These are phyloP conservation scores for Hyaloscypha finlandica DNA, from an alignment of 495 filamentous ascomycete genomes.

Conservation along the genomic window DNA sequence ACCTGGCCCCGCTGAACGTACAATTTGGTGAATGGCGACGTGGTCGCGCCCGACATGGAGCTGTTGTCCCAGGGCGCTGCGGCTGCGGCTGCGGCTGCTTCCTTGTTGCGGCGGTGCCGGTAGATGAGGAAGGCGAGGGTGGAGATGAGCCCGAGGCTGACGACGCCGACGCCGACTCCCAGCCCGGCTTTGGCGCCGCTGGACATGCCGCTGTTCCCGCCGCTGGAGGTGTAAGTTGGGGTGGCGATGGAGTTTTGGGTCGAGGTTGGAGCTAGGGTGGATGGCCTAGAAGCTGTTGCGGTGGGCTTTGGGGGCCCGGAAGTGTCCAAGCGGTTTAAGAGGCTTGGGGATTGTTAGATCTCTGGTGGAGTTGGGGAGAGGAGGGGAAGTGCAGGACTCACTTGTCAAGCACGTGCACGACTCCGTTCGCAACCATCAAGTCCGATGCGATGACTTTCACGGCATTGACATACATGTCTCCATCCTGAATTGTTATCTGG, in stretches of 20 bases:
- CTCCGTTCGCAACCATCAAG: conserved; percentile 39
- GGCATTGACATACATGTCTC: conserved; percentile 36
- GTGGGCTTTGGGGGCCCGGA: not conserved
- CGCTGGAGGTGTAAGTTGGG: not conserved
- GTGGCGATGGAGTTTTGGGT: not conserved
- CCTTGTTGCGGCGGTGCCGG: not conserved
- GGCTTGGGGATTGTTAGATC: not conserved
- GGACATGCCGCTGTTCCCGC: not conserved
- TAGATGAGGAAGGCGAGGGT: not conserved
- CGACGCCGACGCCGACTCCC: not conserved
- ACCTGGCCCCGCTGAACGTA: not conserved
- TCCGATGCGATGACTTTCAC: conserved; percentile 38
- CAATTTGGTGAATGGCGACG: not conserved
- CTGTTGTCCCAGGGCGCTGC: not conserved
- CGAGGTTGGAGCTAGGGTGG: not conserved
- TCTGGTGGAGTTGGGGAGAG: not conserved
- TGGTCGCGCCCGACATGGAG: not conserved
- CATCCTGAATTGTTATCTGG: conserved; percentile 32
- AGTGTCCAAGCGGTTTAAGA: conserved; percentile 7
- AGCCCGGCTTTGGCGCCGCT: not conserved
- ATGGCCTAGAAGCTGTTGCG: not conserved
- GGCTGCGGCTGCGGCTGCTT: not conserved
- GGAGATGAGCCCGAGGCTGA: not conserved
- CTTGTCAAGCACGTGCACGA: conserved; percentile 42
- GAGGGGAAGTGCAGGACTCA: conserved; percentile 15